Conservation (phyloP, 2,329 filamentous ascomycete genomes). For the Orbilia ellipsospora region DNA sequence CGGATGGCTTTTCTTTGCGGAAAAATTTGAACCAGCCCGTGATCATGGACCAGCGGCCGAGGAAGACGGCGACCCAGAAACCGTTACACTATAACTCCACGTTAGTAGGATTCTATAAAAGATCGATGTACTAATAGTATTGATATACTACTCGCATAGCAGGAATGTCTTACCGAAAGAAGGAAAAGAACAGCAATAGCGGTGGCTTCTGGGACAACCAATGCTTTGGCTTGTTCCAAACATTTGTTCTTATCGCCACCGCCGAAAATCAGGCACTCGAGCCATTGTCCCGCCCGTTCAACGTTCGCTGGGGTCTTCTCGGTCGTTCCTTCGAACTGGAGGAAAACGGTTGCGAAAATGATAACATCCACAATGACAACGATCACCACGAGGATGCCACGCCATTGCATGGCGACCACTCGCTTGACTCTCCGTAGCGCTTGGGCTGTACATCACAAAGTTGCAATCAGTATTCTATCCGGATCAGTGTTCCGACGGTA, state of each 20-base stretch:
- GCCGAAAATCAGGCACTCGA: slow-evolving; percentile 74
- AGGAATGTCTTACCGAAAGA: slow-evolving; percentile 72
- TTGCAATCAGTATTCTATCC: slow-evolving; percentile 51
- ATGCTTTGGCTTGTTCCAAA: slow-evolving; percentile 68
- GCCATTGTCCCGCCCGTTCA: slow-evolving; percentile 72
- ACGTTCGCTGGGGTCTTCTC: slow-evolving; percentile 71
- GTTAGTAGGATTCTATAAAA: slow-evolving; percentile 22
- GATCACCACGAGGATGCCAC: slow-evolving; percentile 87
- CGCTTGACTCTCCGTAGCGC: slow-evolving; percentile 87
- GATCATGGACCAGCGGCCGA: slow-evolving; percentile 86
- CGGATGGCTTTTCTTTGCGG: slow-evolving; percentile 67
- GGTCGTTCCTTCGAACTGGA: slow-evolving; percentile 80
- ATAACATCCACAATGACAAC: slow-evolving; percentile 92
- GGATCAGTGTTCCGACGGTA: neutral
- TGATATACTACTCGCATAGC: slow-evolving; percentile 32
- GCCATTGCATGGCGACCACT: slow-evolving; percentile 92
- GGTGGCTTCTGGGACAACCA: slow-evolving; percentile 80
- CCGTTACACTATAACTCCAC: slow-evolving; percentile 74
- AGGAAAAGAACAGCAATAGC: slow-evolving; percentile 84
- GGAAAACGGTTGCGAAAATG: slow-evolving; percentile 91
- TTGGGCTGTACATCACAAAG: slow-evolving; percentile 76
- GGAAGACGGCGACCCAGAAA: slow-evolving; percentile 82
- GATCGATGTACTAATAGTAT: neutral
- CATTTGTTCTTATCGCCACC: slow-evolving; percentile 75
- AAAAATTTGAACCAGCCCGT: slow-evolving; percentile 82